Evolutionary conservation across 371 early-diverging fungal species (phyloP).

Genomic region (Syncephalastrum monosporum): DNA sequence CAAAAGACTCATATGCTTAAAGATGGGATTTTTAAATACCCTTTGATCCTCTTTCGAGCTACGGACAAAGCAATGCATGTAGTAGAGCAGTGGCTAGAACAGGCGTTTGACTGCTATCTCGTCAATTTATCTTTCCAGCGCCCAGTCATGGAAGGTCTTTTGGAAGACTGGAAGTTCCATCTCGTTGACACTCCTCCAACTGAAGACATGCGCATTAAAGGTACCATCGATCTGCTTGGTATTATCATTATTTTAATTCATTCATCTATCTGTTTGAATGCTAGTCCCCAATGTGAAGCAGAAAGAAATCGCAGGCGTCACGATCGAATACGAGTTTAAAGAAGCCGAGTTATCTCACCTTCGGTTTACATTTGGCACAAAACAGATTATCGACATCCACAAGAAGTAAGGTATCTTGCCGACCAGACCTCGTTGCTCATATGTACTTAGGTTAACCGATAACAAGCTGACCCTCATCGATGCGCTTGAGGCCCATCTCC

Average conservation of each 20-base stretch:
- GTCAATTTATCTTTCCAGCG: background rate
- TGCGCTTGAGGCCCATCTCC: too few relatives aligned
- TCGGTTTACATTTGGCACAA: background rate
- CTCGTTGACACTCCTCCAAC: background rate
- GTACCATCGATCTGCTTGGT: background rate
- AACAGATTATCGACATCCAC: background rate
- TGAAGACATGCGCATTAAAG: conserved; percentile 2
- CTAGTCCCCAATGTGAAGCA: background rate
- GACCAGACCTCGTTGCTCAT: background rate
- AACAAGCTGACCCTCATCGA: too few relatives aligned
- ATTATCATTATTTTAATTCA: background rate
- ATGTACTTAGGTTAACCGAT: too few relatives aligned
- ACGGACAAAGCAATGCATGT: too few relatives aligned
- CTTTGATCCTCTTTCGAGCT: too few relatives aligned
- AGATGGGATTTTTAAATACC: too few relatives aligned
- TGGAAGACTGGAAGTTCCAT: conserved; percentile 5
- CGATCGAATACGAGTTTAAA: background rate
- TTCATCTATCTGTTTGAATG: background rate
- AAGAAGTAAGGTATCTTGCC: background rate
- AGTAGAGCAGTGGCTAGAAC: background rate
- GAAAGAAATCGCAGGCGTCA: background rate
- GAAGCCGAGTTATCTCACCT: too few relatives aligned
- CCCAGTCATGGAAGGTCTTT: background rate
- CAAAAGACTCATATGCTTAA: too few relatives aligned
- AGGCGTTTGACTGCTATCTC: conserved; percentile 5